Percentiles rank a stretch among this genome's conserved stretches.
These are phyloP conservation scores for Ehretia macrophylla DNA, from an alignment of 257 asterid genomes.

Conservation along the genomic window DNA sequence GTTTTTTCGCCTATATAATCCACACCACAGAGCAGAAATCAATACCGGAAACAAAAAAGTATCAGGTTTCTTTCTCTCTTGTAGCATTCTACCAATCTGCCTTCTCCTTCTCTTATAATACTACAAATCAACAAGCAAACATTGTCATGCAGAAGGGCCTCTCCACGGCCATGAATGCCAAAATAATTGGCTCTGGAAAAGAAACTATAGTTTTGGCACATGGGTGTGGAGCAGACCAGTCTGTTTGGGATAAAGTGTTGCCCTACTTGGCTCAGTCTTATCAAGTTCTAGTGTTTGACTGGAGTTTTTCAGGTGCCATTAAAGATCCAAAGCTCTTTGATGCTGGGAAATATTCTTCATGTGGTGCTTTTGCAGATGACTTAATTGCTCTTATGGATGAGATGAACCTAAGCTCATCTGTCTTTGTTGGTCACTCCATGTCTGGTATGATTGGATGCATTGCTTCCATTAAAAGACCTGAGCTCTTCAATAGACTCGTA, in stretches of 20 bases:
- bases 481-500: conserved; percentile 54
- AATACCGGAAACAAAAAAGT: no score
- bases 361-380: conserved; percentile 74
- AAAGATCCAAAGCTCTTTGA: conserved; percentile 46
- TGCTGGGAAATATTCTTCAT: conserved; percentile 39
- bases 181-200: conserved; percentile 47
- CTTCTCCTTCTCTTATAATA: no score
- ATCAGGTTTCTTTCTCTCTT: no score
- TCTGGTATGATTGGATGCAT: conserved; percentile 86
- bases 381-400: conserved; percentile 55
- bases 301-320: conserved; percentile 76
- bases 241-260: conserved; percentile 64
- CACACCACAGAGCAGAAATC: no score
- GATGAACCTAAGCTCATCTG: conserved; percentile 45
- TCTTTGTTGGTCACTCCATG: conserved; percentile 91
- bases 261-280: conserved; percentile 29
- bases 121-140: neutral
- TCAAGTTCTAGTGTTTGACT: conserved; percentile 60
- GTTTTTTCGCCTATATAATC: no score
- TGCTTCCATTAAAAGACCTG: conserved; percentile 71
- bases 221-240: conserved; percentile 84
- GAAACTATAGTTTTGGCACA: conserved; percentile 65
- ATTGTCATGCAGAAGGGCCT: conserved; percentile 27
- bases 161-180: conserved; percentile 56
- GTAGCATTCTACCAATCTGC: no score